These are phyloP conservation scores for Nitzschia sp. DNA, from an alignment of 108 stramenopile genomes.

Conservation along the genomic window DNA sequence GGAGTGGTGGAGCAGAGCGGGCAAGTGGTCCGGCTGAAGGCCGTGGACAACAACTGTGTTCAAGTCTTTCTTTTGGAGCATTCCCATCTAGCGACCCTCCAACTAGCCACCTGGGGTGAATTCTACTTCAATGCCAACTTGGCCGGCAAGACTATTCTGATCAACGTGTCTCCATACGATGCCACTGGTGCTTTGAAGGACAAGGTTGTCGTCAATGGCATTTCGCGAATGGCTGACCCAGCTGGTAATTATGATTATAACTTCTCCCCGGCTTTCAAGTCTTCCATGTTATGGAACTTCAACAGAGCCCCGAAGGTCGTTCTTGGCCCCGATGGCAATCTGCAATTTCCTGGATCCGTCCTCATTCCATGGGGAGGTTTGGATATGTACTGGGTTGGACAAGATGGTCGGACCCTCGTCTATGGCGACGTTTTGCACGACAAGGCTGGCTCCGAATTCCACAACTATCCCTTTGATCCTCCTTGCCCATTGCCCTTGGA, in stretches of 20 bases:
- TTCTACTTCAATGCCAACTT: background rate
- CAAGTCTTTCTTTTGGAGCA: conserved; percentile 10
- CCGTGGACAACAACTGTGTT: background rate
- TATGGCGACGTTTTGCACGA: conserved; percentile 17
- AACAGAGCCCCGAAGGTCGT: conserved; percentile 16
- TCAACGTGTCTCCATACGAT: conserved; percentile 27
- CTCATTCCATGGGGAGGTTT: conserved; percentile 19
- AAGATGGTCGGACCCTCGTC: conserved; percentile 24
- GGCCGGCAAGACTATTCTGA: conserved; percentile 31
- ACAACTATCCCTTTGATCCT: conserved; percentile 24
- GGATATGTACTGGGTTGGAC: conserved; percentile 12
- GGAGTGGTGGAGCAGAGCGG: background rate
- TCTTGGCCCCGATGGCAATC: conserved; percentile 9
- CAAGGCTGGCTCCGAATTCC: conserved; percentile 25
- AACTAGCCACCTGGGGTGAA: background rate
- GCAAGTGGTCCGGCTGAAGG: background rate
- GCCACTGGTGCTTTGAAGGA: background rate
- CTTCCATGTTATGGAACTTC: conserved; percentile 32
- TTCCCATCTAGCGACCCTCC: background rate
- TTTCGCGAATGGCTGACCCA: conserved; percentile 1
- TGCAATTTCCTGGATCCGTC: conserved; percentile 21
- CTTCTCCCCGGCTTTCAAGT: conserved; percentile 10
- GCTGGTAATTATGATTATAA: background rate
- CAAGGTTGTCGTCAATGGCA: background rate
- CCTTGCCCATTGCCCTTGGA: conserved; percentile 11